These are phyloP conservation scores for Syzygium jambos DNA, from an alignment of 345 rosid species.

Conservation along the genomic window DNA sequence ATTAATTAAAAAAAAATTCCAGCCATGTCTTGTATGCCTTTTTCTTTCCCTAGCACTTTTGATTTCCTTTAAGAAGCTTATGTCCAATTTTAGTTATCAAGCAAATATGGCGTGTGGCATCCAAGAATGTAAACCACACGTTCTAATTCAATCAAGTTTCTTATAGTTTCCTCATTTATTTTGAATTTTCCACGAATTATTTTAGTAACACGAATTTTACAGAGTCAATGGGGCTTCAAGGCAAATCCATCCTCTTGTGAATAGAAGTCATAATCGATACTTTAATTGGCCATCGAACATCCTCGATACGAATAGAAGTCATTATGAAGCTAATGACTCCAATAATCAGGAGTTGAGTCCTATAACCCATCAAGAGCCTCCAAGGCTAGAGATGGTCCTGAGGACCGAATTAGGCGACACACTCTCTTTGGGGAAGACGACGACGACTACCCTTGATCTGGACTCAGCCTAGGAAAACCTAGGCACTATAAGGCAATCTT, in stretches of 20 bases:
- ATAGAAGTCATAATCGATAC: neutral
- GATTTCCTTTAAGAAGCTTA: neutral
- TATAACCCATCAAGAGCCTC: neutral
- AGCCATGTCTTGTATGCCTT: neutral
- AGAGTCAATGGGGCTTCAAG: neutral
- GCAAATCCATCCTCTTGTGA: neutral
- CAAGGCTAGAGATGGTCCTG: neutral
- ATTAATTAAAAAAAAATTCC: neutral
- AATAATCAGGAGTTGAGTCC: neutral
- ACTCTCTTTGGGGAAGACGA: neutral
- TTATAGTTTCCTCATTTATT: neutral
- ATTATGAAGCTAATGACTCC: neutral
- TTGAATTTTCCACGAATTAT: neutral
- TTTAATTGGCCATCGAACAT: neutral
- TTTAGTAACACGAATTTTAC: neutral
- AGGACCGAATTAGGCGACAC: neutral
- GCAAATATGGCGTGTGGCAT: neutral
- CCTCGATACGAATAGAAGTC: neutral
- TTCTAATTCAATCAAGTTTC: neutral
- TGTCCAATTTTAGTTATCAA: neutral
- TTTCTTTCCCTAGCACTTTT: neutral
- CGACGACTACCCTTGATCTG: neutral
- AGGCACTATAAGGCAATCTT: neutral
- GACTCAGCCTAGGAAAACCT: neutral
- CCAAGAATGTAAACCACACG: neutral